Base-by-base conservation (phyloP, 257 asterid species). In the Solanum chiquidenum region DNA sequence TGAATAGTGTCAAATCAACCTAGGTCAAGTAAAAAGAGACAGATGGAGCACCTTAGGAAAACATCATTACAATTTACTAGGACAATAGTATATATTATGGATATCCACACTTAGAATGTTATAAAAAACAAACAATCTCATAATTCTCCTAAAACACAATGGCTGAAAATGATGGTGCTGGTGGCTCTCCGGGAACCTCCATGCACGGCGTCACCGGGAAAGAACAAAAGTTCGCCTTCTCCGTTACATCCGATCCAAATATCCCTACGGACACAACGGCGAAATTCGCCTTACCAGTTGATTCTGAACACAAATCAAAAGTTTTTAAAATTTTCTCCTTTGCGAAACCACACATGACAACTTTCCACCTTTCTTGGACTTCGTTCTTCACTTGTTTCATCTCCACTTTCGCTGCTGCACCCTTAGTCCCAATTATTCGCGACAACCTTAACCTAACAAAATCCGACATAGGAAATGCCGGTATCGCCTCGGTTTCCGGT, bases 341-440 rank as follows among this genome's bases (percentile, higher is more conserved):
- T 3, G 92, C 94, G 7, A 89, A 88, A 3, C 95, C 95, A 0
- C 94, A 94, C 86, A 94, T 94, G 96, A 62, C 91, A 84, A 90
- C 96, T 7, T 94, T 94, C 88, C 95, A 94, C 83, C 94, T 93
- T 35, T 90, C 94, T 13, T 92, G 96, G 96, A 92, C 91, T 13
- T 87, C 95, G 35, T 92, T 93, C 89, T 94, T 93, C 93, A 91
- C 94, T 20, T 92, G 95, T 35, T 94, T 94, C 77, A 86, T 94
- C 64, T 93, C 95, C 73, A 93, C 94, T 9, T 94, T 94, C 40
- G 94, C 95, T 2, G 93, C 94, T 2, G 95, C 96, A 18, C 95
- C 97, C 0, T 92, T 94, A 4, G 86, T 94, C 64, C 97, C 97
- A 9, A 88, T 94, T 82, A 94, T 94, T 87, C 94, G 95, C 1